Evolutionary conservation across 768 basidiomycete species (phyloP).

Genomic region (Podaxis mareebaensis): DNA sequence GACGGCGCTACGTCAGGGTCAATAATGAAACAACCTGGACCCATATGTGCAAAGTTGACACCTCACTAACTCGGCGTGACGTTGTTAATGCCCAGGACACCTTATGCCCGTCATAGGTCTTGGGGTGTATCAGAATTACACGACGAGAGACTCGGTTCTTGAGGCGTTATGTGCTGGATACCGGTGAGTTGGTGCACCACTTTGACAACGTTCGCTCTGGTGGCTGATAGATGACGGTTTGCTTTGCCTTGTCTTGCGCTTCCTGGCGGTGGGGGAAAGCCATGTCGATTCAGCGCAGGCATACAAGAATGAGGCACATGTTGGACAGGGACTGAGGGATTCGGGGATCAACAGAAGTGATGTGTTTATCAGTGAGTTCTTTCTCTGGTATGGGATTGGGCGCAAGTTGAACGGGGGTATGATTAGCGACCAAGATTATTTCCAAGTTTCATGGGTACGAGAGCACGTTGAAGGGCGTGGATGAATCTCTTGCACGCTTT

Average conservation of each 20-base stretch:
- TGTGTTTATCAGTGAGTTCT: conserved; percentile 65
- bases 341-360: conserved; percentile 58
- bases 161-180: conserved; percentile 72
- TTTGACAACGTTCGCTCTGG: no score
- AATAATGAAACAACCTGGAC: neutral
- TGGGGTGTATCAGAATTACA: conserved; percentile 69
- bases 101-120: conserved; percentile 68
- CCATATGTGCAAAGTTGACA: neutral
- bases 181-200: conserved; percentile 20
- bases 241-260: neutral
- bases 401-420: conserved; percentile 3
- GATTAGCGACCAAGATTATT: conserved; percentile 64
- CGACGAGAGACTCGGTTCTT: conserved; percentile 52
- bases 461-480: conserved; percentile 55
- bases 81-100: conserved; percentile 40
- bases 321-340: conserved; percentile 59
- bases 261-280: conserved; percentile 31
- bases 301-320: conserved; percentile 65
- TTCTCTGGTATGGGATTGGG: neutral
- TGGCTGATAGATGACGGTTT: no score
- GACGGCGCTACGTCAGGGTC: neutral
- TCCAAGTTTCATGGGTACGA: conserved; percentile 65
- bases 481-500: conserved; percentile 60
- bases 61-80: conserved; percentile 20
- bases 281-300: conserved; percentile 75